Evolutionary conservation across 345 rosid species (phyloP), one percentile per base, ranked within the genome.

Genomic region (Bretschneidera sinensis): DNA sequence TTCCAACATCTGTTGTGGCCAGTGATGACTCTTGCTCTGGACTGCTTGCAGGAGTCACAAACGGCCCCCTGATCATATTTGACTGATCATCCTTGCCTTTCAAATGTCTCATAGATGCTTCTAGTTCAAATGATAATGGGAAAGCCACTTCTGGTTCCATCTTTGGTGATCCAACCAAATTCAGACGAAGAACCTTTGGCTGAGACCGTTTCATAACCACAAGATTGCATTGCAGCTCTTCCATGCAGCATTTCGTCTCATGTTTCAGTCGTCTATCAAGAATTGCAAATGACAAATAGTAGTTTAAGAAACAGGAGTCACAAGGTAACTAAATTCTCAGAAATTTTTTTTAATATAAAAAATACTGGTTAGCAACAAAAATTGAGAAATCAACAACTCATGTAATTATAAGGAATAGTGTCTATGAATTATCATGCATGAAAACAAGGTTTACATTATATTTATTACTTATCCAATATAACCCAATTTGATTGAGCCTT

Each of bases 31-130:
- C 97, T 24, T 76, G 85, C 54, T 92, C 97, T 33, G 98, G 98
- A 81, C 97, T 94, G 62, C 96, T 88, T 14, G 87, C 85, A 0
- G 99, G 95, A 71, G 96, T 90, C 74, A 90, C 99, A 64, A 76
- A 82, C 8, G 95, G 99, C 57, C 91, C 96, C 61, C 75, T 74
- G 28, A 72, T 75, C 60, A 70, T 69, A 54, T 60, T 59, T 61
- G 72, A 61, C 56, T 71, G 67, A 25, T 59, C 75, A 25, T 64
- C 59, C 73, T 77, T 60, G 23, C 55, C 79, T 57, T 81, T 73
- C 17, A 63, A 55, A 10, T 63, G 66, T 54, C 78, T 69, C n/a
- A 76, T 70, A 66, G 74, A 74, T 63, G 66, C 49, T 54, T 70
- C 71, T 9, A 74, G 52, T 25, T 72, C 67, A 4, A 78, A 39